Percentiles rank a stretch among this genome's conserved stretches.
These are phyloP conservation scores for Omphalotus guepiniiformis DNA, from an alignment of 768 basidiomycete genomes.

Conservation along the genomic window DNA sequence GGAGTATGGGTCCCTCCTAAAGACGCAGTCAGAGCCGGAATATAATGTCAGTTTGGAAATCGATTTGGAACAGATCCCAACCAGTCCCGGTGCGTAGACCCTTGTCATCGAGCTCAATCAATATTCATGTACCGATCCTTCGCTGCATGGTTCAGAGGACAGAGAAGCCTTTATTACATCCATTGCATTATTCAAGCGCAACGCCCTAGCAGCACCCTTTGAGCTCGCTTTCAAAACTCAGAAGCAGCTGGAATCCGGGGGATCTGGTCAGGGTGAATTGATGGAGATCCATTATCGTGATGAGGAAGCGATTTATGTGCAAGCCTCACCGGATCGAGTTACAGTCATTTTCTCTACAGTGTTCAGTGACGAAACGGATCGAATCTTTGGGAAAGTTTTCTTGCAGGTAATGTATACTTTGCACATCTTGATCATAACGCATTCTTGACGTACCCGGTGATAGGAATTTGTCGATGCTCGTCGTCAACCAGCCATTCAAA, in stretches of 20 bases:
- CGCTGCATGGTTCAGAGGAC: constrained; percentile 48
- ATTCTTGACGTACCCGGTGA: constrained; percentile 6
- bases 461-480: constrained; percentile 99
- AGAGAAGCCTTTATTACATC: constrained; percentile 78
- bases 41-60: constrained; percentile 87
- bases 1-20: constrained; percentile 77
- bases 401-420: constrained; percentile 61
- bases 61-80: constrained; percentile 82
- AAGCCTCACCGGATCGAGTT: constrained; percentile 90
- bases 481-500: constrained; percentile 87
- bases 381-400: constrained; percentile 97
- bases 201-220: constrained; percentile 92
- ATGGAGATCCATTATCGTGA: constrained; percentile 95
- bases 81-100: constrained; percentile 61
- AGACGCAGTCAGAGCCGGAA: constrained; percentile 70
- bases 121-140: neutral
- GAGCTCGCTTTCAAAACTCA: constrained; percentile 83
- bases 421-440: neutral
- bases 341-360: constrained; percentile 97
- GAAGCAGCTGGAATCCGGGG: constrained; percentile 75
- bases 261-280: constrained; percentile 66
- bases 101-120: neutral
- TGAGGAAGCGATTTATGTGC: constrained; percentile 95
- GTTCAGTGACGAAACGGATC: constrained; percentile 96
- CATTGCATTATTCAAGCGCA: constrained; percentile 83